Evolutionary conservation across 2,329 filamentous ascomycete genomes (phyloP).

Genomic region (Epichloe sibirici): DNA sequence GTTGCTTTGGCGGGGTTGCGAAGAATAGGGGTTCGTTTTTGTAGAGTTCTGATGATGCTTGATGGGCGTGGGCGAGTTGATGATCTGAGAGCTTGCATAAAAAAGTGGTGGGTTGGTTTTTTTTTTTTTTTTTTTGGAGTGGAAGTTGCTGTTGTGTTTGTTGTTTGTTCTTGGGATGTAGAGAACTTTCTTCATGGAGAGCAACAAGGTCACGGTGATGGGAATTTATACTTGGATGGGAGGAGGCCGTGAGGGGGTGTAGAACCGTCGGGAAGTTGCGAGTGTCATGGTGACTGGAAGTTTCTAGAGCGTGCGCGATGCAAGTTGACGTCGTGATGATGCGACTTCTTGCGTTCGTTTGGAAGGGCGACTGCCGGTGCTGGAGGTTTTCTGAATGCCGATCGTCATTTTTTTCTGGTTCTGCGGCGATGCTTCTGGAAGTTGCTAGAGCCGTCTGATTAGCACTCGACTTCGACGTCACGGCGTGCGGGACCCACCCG

Average conservation of each 20-base stretch:
- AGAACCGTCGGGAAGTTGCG: not conserved
- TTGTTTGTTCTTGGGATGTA: not conserved
- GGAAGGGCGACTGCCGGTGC: not conserved
- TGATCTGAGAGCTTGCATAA: constrained; percentile 15
- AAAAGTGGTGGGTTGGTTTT: not conserved
- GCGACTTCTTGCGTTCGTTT: not conserved
- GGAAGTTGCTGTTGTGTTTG: too few relatives aligned
- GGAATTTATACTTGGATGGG: constrained; percentile 1
- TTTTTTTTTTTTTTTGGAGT: too few relatives aligned
- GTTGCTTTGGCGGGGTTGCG: constrained; percentile 9
- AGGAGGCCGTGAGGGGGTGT: not conserved
- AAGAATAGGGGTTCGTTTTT: constrained; percentile 13
- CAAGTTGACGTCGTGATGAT: not conserved
- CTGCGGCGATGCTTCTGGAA: not conserved
- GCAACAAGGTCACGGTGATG: not conserved
- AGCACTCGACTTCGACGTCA: too few relatives aligned
- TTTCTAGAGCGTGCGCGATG: not conserved
- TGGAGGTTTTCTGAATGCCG: not conserved
- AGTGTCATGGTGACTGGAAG: not conserved
- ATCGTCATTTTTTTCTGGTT: not conserved
- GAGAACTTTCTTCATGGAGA: too few relatives aligned
- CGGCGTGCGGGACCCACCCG: too few relatives aligned
- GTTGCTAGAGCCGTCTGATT: not conserved
- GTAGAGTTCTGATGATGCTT: constrained; percentile 12
- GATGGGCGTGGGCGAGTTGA: constrained; percentile 12